A percentile compares a stretch with the other conserved stretches of the same genome.
These are phyloP conservation scores for Chaetomium tenue DNA, from an alignment of 495 filamentous ascomycete genomes.

Conservation along the genomic window DNA sequence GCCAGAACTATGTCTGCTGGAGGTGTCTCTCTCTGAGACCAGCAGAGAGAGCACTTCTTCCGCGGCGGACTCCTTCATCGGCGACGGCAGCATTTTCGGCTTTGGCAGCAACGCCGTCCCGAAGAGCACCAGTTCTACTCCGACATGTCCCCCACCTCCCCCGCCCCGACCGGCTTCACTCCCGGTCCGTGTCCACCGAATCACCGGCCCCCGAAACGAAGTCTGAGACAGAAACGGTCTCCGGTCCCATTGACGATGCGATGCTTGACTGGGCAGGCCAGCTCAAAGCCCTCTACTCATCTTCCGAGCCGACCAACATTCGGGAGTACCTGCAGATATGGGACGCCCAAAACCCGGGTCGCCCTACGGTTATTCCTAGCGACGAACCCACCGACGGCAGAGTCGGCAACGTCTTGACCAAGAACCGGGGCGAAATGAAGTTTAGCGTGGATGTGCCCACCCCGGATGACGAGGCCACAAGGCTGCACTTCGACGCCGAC, in stretches of 20 bases:
- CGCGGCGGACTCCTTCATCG: neutral
- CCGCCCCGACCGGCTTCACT: slow-evolving; percentile 1
- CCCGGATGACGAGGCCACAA: slow-evolving; percentile 34
- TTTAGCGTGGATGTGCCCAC: slow-evolving; percentile 31
- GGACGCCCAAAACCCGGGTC: slow-evolving; percentile 48
- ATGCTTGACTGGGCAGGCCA: neutral
- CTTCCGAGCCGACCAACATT: slow-evolving; percentile 32
- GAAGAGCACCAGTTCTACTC: neutral
- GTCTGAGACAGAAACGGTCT: too few species aligned
- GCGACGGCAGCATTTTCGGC: neutral
- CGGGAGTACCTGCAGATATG: slow-evolving; percentile 55
- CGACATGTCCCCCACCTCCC: neutral
- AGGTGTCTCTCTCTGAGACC: slow-evolving; percentile 27
- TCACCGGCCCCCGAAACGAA: neutral
- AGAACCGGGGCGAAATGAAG: slow-evolving; percentile 5
- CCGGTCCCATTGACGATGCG: neutral
- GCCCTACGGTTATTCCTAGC: neutral
- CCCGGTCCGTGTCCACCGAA: slow-evolving; percentile 9
- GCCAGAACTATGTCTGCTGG: slow-evolving; percentile 37
- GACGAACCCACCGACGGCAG: neutral
- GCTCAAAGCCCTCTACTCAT: neutral
- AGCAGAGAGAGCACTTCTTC: slow-evolving; percentile 11
- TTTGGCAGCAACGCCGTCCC: neutral
- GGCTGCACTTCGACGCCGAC: slow-evolving; percentile 39
- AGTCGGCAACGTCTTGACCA: slow-evolving; percentile 5